Base-by-base conservation (phyloP, 2,329 filamentous ascomycete species). In the Diplodia mutila region DNA sequence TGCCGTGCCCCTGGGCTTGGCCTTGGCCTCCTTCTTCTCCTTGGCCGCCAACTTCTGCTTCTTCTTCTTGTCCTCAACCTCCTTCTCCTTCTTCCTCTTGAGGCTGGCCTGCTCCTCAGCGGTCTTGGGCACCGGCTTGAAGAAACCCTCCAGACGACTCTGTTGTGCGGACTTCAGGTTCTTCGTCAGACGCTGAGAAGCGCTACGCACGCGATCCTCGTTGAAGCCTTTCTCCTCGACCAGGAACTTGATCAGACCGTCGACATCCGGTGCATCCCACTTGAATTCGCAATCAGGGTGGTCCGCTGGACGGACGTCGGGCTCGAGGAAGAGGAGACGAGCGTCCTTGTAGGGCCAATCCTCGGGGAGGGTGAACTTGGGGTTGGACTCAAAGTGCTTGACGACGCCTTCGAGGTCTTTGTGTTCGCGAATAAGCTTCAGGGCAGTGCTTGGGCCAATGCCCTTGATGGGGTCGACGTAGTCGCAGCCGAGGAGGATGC, bases 381-480 rank as follows among this genome's bases (percentile, higher is more conserved):
- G 85, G 78, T 92, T 92, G 14, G 88, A 84, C 48, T 88, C 89
- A 75, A 94, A 83, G 72, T 97, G 91, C 69, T 93, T 92, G 52
- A 98, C 89, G 1, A 99, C 90, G 68, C 91, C 91, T 76, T 99
- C 95, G 51, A 99, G 87, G 4, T 87, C 88, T 65, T 92, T 92
- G 81, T 98, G 89, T 75, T 99, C 94, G 72, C 93, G 93, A 73
- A 99, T 97, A 69, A 99, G 85, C 79, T 96, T 97, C 65, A 98
- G 85, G 1, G 95, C 95, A 0, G 95, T 97, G 73, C 89, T 90
- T 4, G 95, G 94, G 23, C 95, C 95, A 70, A 99, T 85, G 77
- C 97, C 97, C 74, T 95, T 95, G 72, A 99, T 91, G 0, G 95
- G 94, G 74, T 99, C 95, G 76, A 98, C 89, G 77, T 99, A 99